Conservation (phyloP, 2,329 filamentous ascomycete genomes). For the Pseudogymnoascus sp. region DNA sequence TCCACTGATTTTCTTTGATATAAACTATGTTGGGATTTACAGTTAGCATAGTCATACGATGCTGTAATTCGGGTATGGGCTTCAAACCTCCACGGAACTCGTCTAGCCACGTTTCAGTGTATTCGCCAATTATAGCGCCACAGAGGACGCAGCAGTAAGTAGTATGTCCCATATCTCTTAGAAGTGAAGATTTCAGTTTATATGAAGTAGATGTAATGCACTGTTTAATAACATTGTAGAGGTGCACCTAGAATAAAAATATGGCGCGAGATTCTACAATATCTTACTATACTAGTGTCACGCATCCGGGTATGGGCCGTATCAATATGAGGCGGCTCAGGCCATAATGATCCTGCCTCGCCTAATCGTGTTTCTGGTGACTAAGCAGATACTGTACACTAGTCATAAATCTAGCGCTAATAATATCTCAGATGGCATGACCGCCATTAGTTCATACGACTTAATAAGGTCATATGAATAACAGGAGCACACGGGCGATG, state of each 20-base stretch:
- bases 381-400: too few relatives aligned
- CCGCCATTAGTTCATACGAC: neutral
- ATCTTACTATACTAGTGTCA: too few relatives aligned
- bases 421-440: neutral
- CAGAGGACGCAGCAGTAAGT: neutral
- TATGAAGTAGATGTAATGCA: neutral
- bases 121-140: neutral
- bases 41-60: neutral
- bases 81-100: neutral
- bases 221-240: neutral
- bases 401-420: neutral
- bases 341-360: too few relatives aligned
- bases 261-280: neutral
- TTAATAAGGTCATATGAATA: too few relatives aligned
- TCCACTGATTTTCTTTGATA: neutral
- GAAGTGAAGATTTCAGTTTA: neutral
- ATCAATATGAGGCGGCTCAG: too few relatives aligned
- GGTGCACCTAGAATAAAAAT: neutral
- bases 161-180: neutral
- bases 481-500: neutral
- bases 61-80: neutral
- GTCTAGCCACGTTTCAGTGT: neutral
- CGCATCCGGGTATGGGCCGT: too few relatives aligned
- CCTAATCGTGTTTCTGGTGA: too few relatives aligned
- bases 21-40: neutral